Conservation (phyloP, 495 filamentous ascomycete species). For the Talaromyces thailandensis region DNA sequence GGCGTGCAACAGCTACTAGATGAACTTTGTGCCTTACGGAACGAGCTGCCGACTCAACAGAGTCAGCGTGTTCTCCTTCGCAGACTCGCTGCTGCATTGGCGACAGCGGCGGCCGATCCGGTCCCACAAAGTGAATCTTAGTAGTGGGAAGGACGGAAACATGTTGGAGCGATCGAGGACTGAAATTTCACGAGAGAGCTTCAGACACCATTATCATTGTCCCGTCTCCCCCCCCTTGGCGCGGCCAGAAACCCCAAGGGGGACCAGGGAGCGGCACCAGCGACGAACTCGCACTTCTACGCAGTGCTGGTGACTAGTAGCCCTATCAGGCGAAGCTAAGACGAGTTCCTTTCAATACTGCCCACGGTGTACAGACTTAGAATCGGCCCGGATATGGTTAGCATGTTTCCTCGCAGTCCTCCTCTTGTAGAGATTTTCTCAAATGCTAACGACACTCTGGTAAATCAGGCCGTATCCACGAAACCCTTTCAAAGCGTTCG, state of each 20-base stretch:
- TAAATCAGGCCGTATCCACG: neutral
- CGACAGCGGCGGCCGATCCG: neutral
- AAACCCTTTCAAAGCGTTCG: neutral
- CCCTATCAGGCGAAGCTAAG: slow-evolving; percentile 17
- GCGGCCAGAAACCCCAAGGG: neutral
- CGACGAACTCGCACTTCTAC: slow-evolving; percentile 27
- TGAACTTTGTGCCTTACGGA: neutral
- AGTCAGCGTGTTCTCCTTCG: neutral
- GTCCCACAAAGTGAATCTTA: neutral
- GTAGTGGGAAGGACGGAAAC: neutral
- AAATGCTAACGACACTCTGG: neutral
- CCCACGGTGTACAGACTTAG: neutral
- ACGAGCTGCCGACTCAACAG: neutral
- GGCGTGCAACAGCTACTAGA: neutral
- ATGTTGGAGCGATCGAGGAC: neutral
- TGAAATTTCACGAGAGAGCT: neutral
- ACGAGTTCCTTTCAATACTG: slow-evolving; percentile 10
- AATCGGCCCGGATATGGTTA: neutral
- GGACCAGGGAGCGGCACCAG: slow-evolving; percentile 15
- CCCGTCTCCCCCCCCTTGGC: neutral
- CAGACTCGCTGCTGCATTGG: neutral
- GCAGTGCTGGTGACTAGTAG: slow-evolving; percentile 28
- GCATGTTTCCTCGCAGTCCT: neutral
- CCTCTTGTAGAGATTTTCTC: neutral
- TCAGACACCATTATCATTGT: neutral